Evolutionary conservation across 2,329 filamentous ascomycete genomes (phyloP), one percentile per base, ranked within the genome.

Genomic region (Diplocarpon mali): DNA sequence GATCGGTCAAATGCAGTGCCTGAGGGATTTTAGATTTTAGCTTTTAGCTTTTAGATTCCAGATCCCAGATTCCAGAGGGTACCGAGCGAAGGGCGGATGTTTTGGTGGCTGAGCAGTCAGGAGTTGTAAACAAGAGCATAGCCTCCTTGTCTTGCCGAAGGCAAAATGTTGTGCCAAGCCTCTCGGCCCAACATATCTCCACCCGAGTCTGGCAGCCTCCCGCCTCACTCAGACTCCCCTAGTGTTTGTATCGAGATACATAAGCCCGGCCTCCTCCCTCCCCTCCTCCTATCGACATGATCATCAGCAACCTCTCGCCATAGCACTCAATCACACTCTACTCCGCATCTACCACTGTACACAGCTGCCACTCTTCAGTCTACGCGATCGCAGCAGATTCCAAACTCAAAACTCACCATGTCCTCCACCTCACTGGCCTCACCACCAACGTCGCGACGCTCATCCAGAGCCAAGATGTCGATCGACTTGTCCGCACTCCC

Each of bases 401-500:
- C 3, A 24, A 24, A 24, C 20, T 24, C 7, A 24, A 24, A 7
- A 24, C 7, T 3, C 7, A 3, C 30, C 30, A 32, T 5, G 30
- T 32, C 43, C 15, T 47, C 38, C 35, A 38, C 34, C 47, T 54
- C 57, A 14, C 40, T 41, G 39, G 48, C 38, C 14, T 54, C 59
- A 31, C 54, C 55, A 35, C 49, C 43, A 20, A 42, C 51, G 17
- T 59, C 57, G 2, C 50, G 56, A 4, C 46, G 54, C 38, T 42
- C 42, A 31, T 54, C 54, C 29, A 45, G 52, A 24, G 65, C 69
- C 48, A 75, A 87, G 46, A 54, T 60, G 50, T 80, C 78, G 16
- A 73, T 92, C 58, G 85, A 90, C 60, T 75, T 90, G 37, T 83
- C 82, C 50, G 75, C 71, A 59, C 67, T 90, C 35, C 84, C 85